phyloP scores from a whole-genome alignment of 352 stramenopile genomes.

The Phytophthora aleatoria region DNA sequence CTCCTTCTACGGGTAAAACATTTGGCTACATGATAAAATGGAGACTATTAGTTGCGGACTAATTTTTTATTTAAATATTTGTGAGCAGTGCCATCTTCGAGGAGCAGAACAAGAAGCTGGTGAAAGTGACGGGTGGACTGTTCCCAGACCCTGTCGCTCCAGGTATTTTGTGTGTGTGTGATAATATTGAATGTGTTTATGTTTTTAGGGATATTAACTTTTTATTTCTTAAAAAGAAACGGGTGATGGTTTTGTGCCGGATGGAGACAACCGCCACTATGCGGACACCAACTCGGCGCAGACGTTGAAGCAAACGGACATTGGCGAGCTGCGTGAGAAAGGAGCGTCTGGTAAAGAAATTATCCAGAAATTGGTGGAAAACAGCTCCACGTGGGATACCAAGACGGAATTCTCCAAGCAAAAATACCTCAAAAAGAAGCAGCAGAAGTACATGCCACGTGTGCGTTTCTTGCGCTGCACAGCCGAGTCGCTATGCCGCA shows the following conservation, averaged over 20 bases:
- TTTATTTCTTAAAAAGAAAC: slow-evolving; percentile 48
- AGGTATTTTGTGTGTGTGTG: slow-evolving; percentile 27
- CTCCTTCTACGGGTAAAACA: slow-evolving; percentile 69
- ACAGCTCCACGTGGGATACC: slow-evolving; percentile 93
- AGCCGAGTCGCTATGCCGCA: slow-evolving; percentile 87
- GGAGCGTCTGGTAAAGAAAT: slow-evolving; percentile 84
- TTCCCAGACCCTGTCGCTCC: slow-evolving; percentile 84
- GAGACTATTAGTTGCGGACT: background rate
- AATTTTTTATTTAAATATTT: slow-evolving; percentile 4
- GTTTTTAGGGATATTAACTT: background rate
- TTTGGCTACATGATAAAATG: background rate
- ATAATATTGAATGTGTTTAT: background rate
- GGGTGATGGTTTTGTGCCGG: slow-evolving; percentile 77
- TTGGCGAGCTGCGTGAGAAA: slow-evolving; percentile 69
- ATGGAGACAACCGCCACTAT: slow-evolving; percentile 84
- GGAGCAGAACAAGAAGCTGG: slow-evolving; percentile 82
- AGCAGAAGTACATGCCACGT: slow-evolving; percentile 92
- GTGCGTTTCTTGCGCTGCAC: slow-evolving; percentile 89
- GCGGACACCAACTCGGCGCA: slow-evolving; percentile 87
- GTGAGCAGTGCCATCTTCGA: slow-evolving; percentile 75
- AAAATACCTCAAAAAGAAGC: slow-evolving; percentile 97
- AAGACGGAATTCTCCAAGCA: slow-evolving; percentile 97
- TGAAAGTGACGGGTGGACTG: slow-evolving; percentile 69
- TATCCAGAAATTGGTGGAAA: slow-evolving; percentile 93
- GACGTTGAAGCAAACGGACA: slow-evolving; percentile 72